A percentile compares a stretch with the other conserved stretches of the same genome.
Evolutionary conservation across 768 basidiomycete species (phyloP).

Genomic region (Auriscalpium vulgare): DNA sequence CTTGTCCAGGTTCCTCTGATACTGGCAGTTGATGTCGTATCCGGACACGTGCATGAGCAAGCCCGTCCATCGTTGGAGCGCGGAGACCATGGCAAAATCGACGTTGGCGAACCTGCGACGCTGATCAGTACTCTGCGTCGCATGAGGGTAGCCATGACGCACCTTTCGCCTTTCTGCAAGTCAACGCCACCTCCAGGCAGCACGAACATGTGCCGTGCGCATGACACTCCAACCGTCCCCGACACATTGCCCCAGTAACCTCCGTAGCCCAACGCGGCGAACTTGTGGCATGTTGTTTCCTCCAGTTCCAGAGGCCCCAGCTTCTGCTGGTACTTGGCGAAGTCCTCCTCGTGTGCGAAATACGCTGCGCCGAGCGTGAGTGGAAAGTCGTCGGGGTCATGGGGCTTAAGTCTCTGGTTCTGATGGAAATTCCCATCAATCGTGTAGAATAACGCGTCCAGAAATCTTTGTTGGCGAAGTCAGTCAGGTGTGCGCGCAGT

Average conservation of each 20-base stretch:
- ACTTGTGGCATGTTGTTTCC: not conserved
- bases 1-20: constrained; percentile 1
- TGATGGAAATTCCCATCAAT: not conserved
- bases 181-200: not conserved
- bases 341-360: not conserved
- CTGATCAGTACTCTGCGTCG: not conserved
- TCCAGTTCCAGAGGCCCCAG: constrained; percentile 1
- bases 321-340: not conserved
- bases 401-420: not conserved
- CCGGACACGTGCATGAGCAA: not conserved
- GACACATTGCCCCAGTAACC: not conserved
- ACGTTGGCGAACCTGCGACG: not conserved
- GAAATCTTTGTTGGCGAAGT: not conserved
- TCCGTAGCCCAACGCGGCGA: not conserved
- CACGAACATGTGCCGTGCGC: not conserved
- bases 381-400: not conserved
- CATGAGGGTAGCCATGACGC: no score
- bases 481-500: not conserved
- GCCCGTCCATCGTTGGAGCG: not conserved
- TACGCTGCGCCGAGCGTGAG: not conserved
- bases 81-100: not conserved
- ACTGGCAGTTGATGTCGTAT: not conserved
- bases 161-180: not conserved
- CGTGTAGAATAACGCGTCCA: not conserved
- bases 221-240: not conserved